Conservation (phyloP, 2,329 filamentous ascomycete genomes). For the Metarhizium sp. region DNA sequence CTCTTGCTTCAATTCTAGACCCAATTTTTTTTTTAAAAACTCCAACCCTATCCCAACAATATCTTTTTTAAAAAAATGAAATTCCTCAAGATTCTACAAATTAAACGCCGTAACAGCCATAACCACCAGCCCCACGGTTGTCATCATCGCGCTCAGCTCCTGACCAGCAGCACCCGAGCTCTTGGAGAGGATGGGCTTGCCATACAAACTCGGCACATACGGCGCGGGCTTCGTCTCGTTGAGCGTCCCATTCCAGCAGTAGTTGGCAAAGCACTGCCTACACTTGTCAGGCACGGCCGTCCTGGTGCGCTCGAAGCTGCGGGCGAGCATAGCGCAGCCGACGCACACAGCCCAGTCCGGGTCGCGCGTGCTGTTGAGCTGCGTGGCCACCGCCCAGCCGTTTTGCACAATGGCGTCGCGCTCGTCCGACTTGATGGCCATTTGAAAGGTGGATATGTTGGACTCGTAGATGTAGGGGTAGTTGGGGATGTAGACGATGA, state of each 20-base stretch:
- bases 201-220: slow-evolving; percentile 19
- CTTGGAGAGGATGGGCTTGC: slow-evolving; percentile 16
- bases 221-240: slow-evolving; percentile 23
- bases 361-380: slow-evolving; percentile 71
- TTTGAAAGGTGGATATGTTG: slow-evolving; percentile 72
- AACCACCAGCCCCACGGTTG: slow-evolving; percentile 2
- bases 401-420: slow-evolving; percentile 79
- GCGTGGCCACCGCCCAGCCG: slow-evolving; percentile 74
- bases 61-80: neutral
- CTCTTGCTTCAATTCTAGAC: neutral
- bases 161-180: slow-evolving; percentile 9
- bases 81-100: neutral
- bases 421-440: slow-evolving; percentile 51
- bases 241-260: slow-evolving; percentile 88
- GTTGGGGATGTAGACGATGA: slow-evolving; percentile 77
- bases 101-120: slow-evolving; percentile 10
- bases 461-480: slow-evolving; percentile 66
- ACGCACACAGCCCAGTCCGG: slow-evolving; percentile 72
- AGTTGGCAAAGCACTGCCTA: slow-evolving; percentile 62
- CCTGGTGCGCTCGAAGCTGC: slow-evolving; percentile 64
- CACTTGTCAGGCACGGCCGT: slow-evolving; percentile 64
- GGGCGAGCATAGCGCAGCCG: slow-evolving; percentile 73
- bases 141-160: slow-evolving; percentile 2
- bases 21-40: neutral
- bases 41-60: neutral